Evolutionary conservation across 2,329 filamentous ascomycete species (phyloP), one percentile per base, ranked within the genome.

Genomic region (Penicillium oxalicum): DNA sequence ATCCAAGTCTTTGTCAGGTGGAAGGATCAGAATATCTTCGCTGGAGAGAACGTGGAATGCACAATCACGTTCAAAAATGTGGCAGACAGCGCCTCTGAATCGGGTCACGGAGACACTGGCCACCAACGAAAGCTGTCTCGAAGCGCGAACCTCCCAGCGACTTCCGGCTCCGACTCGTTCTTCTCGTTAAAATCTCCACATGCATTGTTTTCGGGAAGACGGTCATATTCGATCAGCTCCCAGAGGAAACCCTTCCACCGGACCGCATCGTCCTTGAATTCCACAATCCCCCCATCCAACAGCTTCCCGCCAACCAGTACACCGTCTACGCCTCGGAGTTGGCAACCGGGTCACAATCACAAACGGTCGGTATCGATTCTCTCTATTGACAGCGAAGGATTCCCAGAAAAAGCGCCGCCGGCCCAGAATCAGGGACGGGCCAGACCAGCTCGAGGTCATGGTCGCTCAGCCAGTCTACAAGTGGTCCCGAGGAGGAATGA

Each of bases 21-120:
- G 87, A 86, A 89, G 69, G 88, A 95, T 66, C 84, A 91, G 69
- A 91, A 88, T 53, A 88, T 98, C 62, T 98, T 97, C 73, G 88
- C 93, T 49, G 93, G 93, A 70, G 93, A 98, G 76, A 87, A 95
- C 65, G 81, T 97, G 64, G 88, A 91, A 73, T 97, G 93, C 72
- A 90, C 85, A 58, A 95, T 98, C 69, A 96, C 88, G 44, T 98
- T 98, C 74, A 91, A 87, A 72, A 98, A 98, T 68, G 79, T 91
- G 43, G 75, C 79, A 28, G 69, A 79, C 43, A 73, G 58, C 51
- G 57, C 55, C 47, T 60, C 61, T 39, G 64, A 70, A 28, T 48
- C 64, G 42, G 57, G 52, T 54, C 59, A 57, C 56, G 57, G 54
- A 32, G 63, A 64, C 49, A 55, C 28, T 44, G 48, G 54, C 40